These are phyloP conservation scores for Spergularia marina DNA, from an alignment of 148 eudicot species.

Conservation along the genomic window DNA sequence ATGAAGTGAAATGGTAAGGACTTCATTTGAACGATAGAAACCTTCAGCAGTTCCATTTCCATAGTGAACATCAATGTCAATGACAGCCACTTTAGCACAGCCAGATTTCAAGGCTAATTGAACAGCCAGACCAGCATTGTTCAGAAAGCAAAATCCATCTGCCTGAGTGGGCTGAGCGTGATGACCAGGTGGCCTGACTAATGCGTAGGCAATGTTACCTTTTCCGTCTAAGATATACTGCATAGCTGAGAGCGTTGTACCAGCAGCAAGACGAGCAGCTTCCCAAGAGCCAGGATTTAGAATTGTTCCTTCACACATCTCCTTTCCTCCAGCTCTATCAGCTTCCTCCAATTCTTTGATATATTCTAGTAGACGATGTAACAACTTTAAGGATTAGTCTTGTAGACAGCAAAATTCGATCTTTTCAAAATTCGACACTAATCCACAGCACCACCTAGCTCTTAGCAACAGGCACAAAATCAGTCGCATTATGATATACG, in stretches of 20 bases:
- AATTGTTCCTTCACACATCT: constrained; percentile 64
- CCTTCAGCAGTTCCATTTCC: constrained; percentile 98
- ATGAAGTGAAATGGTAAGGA: constrained; percentile 87
- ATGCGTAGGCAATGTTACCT: constrained; percentile 61
- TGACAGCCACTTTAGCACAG: constrained; percentile 61
- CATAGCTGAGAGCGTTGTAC: constrained; percentile 83
- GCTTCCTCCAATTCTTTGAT: constrained; percentile 68
- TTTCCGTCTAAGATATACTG: constrained; percentile 58
- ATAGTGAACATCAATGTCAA: constrained; percentile 94
- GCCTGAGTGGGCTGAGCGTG: constrained; percentile 95
- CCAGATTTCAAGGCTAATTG: constrained; percentile 57
- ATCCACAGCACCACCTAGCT: too few relatives aligned
- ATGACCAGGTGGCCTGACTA: constrained; percentile 96
- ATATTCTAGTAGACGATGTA: constrained; percentile 46
- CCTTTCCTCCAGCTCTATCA: constrained; percentile 56
- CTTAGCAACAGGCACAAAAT: too few relatives aligned
- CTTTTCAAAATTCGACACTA: neutral
- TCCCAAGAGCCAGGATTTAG: constrained; percentile 90
- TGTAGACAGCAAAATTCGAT: neutral
- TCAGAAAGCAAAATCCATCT: constrained; percentile 93
- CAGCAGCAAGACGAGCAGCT: constrained; percentile 87
- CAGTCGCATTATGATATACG: neutral
- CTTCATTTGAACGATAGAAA: constrained; percentile 61
- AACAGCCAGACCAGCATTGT: constrained; percentile 80
- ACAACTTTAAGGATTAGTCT: neutral